phyloP scores from a whole-genome alignment of 306 rosid genomes.

The Rubus idaeus region DNA sequence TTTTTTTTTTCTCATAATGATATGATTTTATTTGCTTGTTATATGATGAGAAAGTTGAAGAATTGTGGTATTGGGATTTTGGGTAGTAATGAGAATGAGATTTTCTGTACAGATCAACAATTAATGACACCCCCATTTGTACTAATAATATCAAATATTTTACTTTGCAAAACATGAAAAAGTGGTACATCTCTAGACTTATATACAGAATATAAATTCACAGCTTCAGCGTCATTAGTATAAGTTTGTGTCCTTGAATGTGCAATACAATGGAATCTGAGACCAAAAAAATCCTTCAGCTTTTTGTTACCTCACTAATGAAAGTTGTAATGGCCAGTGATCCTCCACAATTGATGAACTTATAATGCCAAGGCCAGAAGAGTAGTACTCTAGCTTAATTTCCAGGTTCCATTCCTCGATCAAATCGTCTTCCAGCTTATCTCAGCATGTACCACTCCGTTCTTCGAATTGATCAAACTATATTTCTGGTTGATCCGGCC shows the following conservation, averaged over 20 bases:
- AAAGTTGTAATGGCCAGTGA: background rate
- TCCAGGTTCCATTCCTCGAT: constrained; percentile 11
- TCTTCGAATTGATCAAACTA: constrained; percentile 74
- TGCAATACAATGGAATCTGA: background rate
- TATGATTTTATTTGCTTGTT: background rate
- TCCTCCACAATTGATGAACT: background rate
- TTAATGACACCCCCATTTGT: background rate
- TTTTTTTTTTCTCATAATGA: background rate
- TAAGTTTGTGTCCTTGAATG: background rate
- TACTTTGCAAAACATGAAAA: background rate
- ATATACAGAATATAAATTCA: background rate
- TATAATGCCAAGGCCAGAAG: background rate
- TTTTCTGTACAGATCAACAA: background rate
- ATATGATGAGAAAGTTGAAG: background rate
- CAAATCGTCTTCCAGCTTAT: constrained; percentile 57
- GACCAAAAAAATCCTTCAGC: background rate
- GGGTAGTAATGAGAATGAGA: background rate
- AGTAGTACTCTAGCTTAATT: background rate
- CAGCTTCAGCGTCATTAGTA: background rate
- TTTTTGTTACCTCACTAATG: background rate
- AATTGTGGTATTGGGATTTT: background rate
- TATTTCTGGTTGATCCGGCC: constrained; percentile 76
- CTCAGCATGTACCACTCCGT: constrained; percentile 74
- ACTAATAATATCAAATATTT: background rate
- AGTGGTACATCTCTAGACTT: background rate